Base-by-base conservation (phyloP, 805 yeast genomes). In the Yarrowia sp. region DNA sequence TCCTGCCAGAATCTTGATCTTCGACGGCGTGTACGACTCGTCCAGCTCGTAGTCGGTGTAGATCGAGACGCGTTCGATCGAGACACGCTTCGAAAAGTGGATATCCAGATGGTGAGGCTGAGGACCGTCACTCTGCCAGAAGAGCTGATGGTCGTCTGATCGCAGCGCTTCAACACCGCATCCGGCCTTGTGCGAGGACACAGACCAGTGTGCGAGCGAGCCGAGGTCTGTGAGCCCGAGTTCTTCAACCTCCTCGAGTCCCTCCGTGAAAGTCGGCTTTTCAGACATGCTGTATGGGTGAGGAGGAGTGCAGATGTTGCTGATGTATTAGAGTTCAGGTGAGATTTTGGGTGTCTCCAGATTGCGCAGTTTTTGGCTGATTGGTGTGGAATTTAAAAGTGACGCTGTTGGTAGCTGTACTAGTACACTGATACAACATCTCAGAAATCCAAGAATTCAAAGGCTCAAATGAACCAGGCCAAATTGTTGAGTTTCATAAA, bases 51-150 rank as follows among this genome's bases (percentile, higher is more conserved):
- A 84, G 67, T 92, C 89, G 19, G 88, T 81, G 73, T 84, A 94
- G 5, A 94, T 69, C 0, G 90, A 84, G 0, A 94, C 73, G 59
- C 88, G 73, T 56, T 85, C 83, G 2, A 94, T 74, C 19, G 84
- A 78, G 4, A 91, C 96, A 55, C 83, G 79, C 68, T 88, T 91
- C 29, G 91, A 79, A 72, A 94, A 94, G 68, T 84, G 91, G 1
- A 90, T 81, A 49, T 88, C 88, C 6, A 94, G 76, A 25, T 76
- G 78, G 74, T 94, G 99, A 0, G 98, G 99, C 67, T 87, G 90
- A 12, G 81, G 79, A 0, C 97, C 99, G 70, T 94, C 99, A 46
- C 96, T 87, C 73, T 94, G 99, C 99, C 99, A 94, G 71, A 79
- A 93, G 1, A 84, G 75, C 27, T 80, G 78, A 0, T 93, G 88